phyloP scores from a whole-genome alignment of 2,329 filamentous ascomycete genomes.

The Aspergillus cejpii region DNA sequence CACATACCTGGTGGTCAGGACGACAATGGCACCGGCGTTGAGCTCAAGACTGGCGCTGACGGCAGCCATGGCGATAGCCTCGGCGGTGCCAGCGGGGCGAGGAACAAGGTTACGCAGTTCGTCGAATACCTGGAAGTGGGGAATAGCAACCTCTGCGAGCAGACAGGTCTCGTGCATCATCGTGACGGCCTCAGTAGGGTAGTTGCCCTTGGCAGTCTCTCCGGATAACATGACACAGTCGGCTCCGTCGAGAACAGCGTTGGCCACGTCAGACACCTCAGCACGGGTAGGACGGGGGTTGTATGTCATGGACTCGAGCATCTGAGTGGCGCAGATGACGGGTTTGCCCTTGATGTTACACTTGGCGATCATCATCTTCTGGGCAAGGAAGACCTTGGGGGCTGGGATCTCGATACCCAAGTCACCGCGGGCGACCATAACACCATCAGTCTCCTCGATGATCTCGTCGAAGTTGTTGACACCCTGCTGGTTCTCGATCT shows the following conservation, averaged over 20 bases:
- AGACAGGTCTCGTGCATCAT: conserved; percentile 99
- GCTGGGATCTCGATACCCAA: conserved; percentile 98
- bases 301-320: conserved; percentile 99
- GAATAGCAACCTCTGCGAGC: conserved; percentile 93
- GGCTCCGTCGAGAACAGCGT: conserved; percentile 92
- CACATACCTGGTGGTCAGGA: conserved; percentile 76
- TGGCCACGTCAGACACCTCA: conserved; percentile 97
- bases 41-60: conserved; percentile 93
- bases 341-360: conserved; percentile 99
- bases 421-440: conserved; percentile 99
- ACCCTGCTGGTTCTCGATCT: conserved; percentile 99
- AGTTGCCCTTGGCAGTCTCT: conserved; percentile 96
- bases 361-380: conserved; percentile 99
- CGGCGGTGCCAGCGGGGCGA: conserved; percentile 77
- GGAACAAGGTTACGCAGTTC: conserved; percentile 80
- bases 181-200: conserved; percentile 81
- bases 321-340: conserved; percentile 97
- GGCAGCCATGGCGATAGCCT: conserved; percentile 95
- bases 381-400: conserved; percentile 95
- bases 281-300: conserved; percentile 97
- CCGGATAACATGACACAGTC: conserved; percentile 99
- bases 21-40: conserved; percentile 91
- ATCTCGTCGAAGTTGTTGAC: conserved; percentile 99
- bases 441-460: conserved; percentile 89
- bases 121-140: conserved; percentile 93